A percentile compares a stretch with the other conserved stretches of the same genome.
Evolutionary conservation across 2,329 filamentous ascomycete species (phyloP).

Genomic region (Exophiala oligosperma): DNA sequence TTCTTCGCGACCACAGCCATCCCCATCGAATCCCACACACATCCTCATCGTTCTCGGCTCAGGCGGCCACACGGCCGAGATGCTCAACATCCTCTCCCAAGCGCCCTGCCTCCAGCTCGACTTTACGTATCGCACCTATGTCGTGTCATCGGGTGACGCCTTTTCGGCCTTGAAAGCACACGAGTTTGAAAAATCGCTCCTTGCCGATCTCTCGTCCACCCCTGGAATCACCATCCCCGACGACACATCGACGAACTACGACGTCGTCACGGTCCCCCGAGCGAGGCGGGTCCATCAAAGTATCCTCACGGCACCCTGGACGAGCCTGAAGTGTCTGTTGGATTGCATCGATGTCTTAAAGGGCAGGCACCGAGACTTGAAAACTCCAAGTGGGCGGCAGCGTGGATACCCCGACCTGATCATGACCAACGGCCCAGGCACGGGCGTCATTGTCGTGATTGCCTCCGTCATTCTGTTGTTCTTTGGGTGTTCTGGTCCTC

Average conservation of each 20-base stretch:
- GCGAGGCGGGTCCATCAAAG: slow-evolving; percentile 79
- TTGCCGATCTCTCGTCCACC: slow-evolving; percentile 58
- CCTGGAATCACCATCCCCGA: neutral
- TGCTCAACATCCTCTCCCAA: slow-evolving; percentile 79
- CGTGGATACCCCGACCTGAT: slow-evolving; percentile 69
- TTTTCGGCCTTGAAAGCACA: slow-evolving; percentile 65
- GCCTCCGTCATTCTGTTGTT: slow-evolving; percentile 59
- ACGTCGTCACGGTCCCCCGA: slow-evolving; percentile 68
- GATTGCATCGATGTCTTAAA: slow-evolving; percentile 60
- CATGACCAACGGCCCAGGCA: slow-evolving; percentile 85
- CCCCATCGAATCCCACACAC: slow-evolving; percentile 49
- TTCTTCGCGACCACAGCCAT: neutral
- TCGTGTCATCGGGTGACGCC: slow-evolving; percentile 73
- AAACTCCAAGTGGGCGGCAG: slow-evolving; percentile 16
- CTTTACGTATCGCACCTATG: slow-evolving; percentile 72
- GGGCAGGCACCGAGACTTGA: slow-evolving; percentile 38
- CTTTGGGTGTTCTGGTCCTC: slow-evolving; percentile 33
- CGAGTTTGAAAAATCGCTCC: slow-evolving; percentile 61
- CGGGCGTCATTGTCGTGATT: slow-evolving; percentile 73
- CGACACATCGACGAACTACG: slow-evolving; percentile 62
- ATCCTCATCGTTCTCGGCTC: slow-evolving; percentile 83
- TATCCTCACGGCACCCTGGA: slow-evolving; percentile 59
- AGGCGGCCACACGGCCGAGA: slow-evolving; percentile 92
- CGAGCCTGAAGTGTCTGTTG: slow-evolving; percentile 63
- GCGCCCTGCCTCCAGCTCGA: slow-evolving; percentile 39